These are phyloP conservation scores for Aristolochia californica DNA, from an alignment of 164 flowering plant genomes.

Conservation along the genomic window DNA sequence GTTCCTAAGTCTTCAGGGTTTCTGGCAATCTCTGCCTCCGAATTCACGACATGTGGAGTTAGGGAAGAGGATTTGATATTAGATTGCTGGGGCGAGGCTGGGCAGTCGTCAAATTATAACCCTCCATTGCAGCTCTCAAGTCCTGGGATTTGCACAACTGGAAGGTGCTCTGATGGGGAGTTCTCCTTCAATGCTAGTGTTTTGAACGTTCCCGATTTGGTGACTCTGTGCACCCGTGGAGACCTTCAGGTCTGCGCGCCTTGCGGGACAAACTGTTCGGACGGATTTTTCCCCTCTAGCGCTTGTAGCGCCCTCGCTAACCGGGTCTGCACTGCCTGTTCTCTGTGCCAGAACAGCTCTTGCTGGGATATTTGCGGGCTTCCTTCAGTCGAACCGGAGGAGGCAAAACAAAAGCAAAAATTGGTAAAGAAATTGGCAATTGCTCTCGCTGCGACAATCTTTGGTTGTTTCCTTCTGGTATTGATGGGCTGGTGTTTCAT, in stretches of 20 bases:
- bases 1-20: constrained; percentile 67
- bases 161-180: constrained; percentile 39
- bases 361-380: constrained; percentile 56
- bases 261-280: constrained; percentile 58
- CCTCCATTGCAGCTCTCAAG: constrained; percentile 83
- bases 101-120: constrained; percentile 26
- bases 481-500: constrained; percentile 42
- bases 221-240: constrained; percentile 46
- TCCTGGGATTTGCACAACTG: constrained; percentile 61
- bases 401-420: constrained; percentile 18
- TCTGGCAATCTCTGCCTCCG: constrained; percentile 65
- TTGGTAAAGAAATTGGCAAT: constrained; percentile 22
- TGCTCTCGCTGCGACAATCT: constrained; percentile 36
- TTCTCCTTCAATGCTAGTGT: constrained; percentile 73
- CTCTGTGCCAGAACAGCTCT: constrained; percentile 86
- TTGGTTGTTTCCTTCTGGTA: constrained; percentile 31
- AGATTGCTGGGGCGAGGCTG: constrained; percentile 67
- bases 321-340: constrained; percentile 75
- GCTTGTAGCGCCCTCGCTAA: constrained; percentile 48
- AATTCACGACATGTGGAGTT: constrained; percentile 56
- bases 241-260: constrained; percentile 65
- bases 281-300: constrained; percentile 69
- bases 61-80: constrained; percentile 72
- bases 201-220: constrained; percentile 65
- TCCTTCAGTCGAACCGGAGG: constrained; percentile 16